A percentile compares a stretch with the other conserved stretches of the same genome.
These are phyloP conservation scores for Neonectria punicea DNA, from an alignment of 2,329 filamentous ascomycete species.

Conservation along the genomic window DNA sequence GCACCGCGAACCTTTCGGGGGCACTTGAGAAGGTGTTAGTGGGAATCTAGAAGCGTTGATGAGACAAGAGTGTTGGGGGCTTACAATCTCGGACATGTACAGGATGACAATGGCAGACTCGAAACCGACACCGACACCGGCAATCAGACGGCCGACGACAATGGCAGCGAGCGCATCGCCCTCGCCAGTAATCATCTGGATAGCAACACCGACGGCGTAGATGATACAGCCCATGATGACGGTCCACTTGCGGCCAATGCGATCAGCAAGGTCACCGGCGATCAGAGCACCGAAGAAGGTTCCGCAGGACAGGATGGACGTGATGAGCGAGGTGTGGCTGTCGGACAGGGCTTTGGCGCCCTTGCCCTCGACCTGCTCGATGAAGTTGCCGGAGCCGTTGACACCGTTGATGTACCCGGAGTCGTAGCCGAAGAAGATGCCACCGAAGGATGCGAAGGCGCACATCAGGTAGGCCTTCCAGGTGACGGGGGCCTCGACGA, in stretches of 20 bases:
- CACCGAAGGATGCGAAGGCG: conserved; percentile 76
- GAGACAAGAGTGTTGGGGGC: conserved; percentile 8
- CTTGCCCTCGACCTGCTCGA: conserved; percentile 59
- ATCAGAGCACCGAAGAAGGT: conserved; percentile 84
- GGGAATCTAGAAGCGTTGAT: background rate
- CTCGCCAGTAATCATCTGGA: conserved; percentile 69
- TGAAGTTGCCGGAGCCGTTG: conserved; percentile 63
- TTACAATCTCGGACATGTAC: conserved; percentile 86
- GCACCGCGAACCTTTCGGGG: conserved; percentile 53
- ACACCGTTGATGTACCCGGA: conserved; percentile 80
- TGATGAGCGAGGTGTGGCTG: conserved; percentile 66
- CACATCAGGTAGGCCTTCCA: conserved; percentile 76
- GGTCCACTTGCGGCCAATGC: conserved; percentile 77
- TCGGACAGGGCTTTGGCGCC: conserved; percentile 49
- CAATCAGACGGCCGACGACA: conserved; percentile 78
- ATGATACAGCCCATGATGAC: conserved; percentile 77
- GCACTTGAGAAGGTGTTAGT: conserved; percentile 42
- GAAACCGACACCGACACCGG: conserved; percentile 83
- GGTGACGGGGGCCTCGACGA: conserved; percentile 75
- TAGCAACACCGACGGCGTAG: conserved; percentile 74
- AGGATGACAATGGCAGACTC: conserved; percentile 83
- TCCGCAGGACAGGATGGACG: conserved; percentile 79
- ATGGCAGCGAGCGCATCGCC: conserved; percentile 67
- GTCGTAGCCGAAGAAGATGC: conserved; percentile 83
- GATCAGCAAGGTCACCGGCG: conserved; percentile 81